These are phyloP conservation scores for Hygrophoropsis aurantiaca DNA, from an alignment of 768 basidiomycete genomes.

Conservation along the genomic window DNA sequence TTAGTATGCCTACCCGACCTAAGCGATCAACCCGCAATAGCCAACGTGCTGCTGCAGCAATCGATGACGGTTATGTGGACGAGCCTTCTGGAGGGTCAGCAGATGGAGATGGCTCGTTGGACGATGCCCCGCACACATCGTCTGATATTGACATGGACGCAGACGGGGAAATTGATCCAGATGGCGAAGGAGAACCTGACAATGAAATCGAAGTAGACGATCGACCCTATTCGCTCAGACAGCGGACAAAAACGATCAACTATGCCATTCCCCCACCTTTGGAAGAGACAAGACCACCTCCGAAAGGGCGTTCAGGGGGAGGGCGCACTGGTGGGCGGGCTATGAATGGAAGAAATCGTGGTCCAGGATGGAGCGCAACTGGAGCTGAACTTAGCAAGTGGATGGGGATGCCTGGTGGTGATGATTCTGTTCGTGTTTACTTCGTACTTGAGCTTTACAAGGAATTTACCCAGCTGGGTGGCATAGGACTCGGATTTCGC, in stretches of 20 bases:
- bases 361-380: conserved; percentile 74
- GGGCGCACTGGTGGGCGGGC: conserved; percentile 36
- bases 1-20: background rate
- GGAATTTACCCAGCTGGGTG: conserved; percentile 1
- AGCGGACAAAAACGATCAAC: conserved; percentile 60
- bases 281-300: conserved; percentile 56
- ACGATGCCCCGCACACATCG: conserved; percentile 46
- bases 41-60: conserved; percentile 30
- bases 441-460: conserved; percentile 6
- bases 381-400: conserved; percentile 77
- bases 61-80: conserved; percentile 53
- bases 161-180: conserved; percentile 39
- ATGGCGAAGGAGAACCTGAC: conserved; percentile 37
- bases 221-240: conserved; percentile 57
- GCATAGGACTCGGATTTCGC: conserved; percentile 70
- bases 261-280: conserved; percentile 82
- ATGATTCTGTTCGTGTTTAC: conserved; percentile 62
- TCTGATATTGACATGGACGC: conserved; percentile 36
- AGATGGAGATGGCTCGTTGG: conserved; percentile 60
- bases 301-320: conserved; percentile 36
- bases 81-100: conserved; percentile 49
- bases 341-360: conserved; percentile 39
- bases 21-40: conserved; percentile 23
- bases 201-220: conserved; percentile 41
- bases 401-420: conserved; percentile 69